A percentile compares a stretch with the other conserved stretches of the same genome.
phyloP scores from a whole-genome alignment of 1,139 yeast species.

The Zygoascus hellenicus region DNA sequence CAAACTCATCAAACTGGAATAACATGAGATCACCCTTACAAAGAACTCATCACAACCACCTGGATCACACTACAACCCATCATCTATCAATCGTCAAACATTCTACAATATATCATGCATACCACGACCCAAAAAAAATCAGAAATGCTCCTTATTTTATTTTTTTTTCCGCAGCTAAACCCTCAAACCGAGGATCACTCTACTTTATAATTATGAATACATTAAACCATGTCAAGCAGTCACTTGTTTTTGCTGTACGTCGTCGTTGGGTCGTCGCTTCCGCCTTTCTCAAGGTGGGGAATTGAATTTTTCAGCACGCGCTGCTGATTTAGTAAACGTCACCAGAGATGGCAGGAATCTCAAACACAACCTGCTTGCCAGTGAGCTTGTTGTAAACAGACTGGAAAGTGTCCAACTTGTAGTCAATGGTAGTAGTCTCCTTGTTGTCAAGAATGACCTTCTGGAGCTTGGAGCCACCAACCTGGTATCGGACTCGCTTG shows the following conservation, averaged over 20 bases:
- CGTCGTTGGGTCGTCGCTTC: conserved; percentile 3
- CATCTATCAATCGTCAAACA: too few relatives aligned
- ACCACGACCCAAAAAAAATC: too few relatives aligned
- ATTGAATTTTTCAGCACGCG: conserved; percentile 6
- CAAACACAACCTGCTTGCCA: conserved; percentile 99
- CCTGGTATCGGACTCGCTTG: conserved; percentile 98
- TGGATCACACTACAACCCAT: too few relatives aligned
- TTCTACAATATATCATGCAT: too few relatives aligned
- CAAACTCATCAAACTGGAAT: too few relatives aligned
- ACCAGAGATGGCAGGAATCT: conserved; percentile 66
- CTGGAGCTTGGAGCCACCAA: conserved; percentile 98
- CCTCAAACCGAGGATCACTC: not conserved
- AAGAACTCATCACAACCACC: too few relatives aligned
- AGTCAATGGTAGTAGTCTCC: conserved; percentile 95
- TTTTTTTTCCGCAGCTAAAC: conserved; percentile 6
- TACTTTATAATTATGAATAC: conserved; percentile 15
- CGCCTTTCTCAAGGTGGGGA: conserved; percentile 1
- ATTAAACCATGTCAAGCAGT: conserved; percentile 10
- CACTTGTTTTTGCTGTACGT: conserved; percentile 3
- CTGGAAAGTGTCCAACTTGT: conserved; percentile 99
- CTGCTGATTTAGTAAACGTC: conserved; percentile 51
- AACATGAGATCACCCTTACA: too few relatives aligned
- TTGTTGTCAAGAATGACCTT: conserved; percentile 97
- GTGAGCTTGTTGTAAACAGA: conserved; percentile 97
- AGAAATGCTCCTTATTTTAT: conserved; percentile 11